These are phyloP conservation scores for Rhizopus delemar DNA, from an alignment of 371 early-diverging fungal genomes.

Conservation along the genomic window DNA sequence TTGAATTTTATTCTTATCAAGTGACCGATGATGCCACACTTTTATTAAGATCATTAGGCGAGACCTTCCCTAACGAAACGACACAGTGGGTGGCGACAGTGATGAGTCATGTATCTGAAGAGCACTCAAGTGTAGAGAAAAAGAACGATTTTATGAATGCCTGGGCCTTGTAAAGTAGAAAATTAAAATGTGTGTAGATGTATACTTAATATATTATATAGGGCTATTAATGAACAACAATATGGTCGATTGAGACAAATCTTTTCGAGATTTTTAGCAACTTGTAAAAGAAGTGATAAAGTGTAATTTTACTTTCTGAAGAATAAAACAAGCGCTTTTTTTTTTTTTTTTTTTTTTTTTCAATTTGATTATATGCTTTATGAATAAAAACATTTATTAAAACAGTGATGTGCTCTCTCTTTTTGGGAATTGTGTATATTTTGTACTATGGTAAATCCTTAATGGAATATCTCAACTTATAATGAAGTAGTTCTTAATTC, in stretches of 20 bases:
- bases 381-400: no score
- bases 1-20: conserved; percentile 39
- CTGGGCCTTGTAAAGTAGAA: conserved; percentile 43
- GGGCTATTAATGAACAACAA: conserved; percentile 43
- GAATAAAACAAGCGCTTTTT: no score
- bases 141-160: conserved; percentile 52
- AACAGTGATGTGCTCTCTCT: no score
- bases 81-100: conserved; percentile 42
- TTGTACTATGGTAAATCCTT: no score
- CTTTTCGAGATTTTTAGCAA: not conserved
- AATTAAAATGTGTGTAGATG: not conserved
- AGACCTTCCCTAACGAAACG: conserved; percentile 44
- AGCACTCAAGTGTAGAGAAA: conserved; percentile 44
- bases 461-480: no score
- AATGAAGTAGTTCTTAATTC: no score
- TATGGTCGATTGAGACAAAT: not conserved
- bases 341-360: no score
- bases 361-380: no score
- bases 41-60: conserved; percentile 43
- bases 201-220: conserved; percentile 3
- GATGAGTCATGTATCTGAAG: conserved; percentile 51
- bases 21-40: conserved; percentile 39
- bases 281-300: not conserved
- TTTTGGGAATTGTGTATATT: no score
- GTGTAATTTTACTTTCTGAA: not conserved